Conservation (phyloP, 192 early-diverging fungal genomes). For the Radiomyces spectabilis region DNA sequence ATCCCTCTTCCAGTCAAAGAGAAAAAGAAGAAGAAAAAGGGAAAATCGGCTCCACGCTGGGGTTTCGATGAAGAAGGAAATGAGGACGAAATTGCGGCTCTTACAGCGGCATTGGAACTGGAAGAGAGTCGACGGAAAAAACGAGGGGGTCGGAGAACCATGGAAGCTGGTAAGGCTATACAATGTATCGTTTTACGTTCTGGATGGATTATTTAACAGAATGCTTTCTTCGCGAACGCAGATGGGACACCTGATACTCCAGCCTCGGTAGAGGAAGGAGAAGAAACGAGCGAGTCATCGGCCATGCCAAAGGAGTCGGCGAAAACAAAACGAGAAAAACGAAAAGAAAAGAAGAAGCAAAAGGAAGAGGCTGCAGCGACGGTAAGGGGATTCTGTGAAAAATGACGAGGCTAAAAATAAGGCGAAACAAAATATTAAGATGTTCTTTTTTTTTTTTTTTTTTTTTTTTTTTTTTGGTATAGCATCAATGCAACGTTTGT, state of each 20-base stretch:
- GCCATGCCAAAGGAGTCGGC: constrained; percentile 17
- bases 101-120: constrained; percentile 9
- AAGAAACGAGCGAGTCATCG: constrained; percentile 17
- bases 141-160: no score
- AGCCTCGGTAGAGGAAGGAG: constrained; percentile 48
- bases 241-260: no score
- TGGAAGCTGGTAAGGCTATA: no score
- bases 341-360: constrained; percentile 50
- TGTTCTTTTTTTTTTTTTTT: background rate
- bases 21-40: constrained; percentile 51
- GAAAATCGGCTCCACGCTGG: constrained; percentile 35
- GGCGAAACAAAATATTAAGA: background rate
- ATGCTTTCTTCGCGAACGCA: no score
- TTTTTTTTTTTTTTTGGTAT: constrained; percentile 3
- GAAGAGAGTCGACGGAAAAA: constrained; percentile 9
- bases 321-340: constrained; percentile 47
- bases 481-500: constrained; percentile 76
- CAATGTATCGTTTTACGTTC: no score
- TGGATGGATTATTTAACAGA: no score
- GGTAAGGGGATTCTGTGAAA: constrained; percentile 1
- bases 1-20: constrained; percentile 24
- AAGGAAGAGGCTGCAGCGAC: constrained; percentile 40
- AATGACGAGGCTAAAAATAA: background rate
- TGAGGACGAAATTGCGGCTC: constrained; percentile 47
- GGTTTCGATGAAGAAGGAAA: constrained; percentile 32